Conservation (phyloP, 352 stramenopile genomes). For the Pythium scleroteichum region DNA sequence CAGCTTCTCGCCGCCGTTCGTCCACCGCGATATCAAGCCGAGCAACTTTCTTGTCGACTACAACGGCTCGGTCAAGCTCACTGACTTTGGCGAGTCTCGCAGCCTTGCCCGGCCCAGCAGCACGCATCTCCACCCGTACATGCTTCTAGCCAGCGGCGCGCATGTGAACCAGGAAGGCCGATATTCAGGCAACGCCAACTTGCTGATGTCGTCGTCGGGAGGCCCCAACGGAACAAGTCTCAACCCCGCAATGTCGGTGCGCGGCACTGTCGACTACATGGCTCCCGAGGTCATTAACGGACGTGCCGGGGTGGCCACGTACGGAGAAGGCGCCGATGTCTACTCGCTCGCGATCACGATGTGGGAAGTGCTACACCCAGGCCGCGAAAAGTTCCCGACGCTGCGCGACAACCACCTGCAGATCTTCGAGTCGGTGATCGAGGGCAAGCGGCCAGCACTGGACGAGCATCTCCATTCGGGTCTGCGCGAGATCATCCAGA, state of each 20-base stretch:
- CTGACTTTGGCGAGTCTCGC: constrained; percentile 34
- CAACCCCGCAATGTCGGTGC: constrained; percentile 5
- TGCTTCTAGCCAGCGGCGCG: constrained; percentile 17
- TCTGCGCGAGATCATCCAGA: constrained; percentile 32
- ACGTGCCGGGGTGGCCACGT: constrained; percentile 46
- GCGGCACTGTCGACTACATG: constrained; percentile 80
- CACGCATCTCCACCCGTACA: constrained; percentile 19
- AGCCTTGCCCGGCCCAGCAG: constrained; percentile 13
- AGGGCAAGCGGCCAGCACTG: constrained; percentile 41
- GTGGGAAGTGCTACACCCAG: constrained; percentile 68
- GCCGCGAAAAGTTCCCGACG: constrained; percentile 47
- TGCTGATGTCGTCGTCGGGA: constrained; percentile 1
- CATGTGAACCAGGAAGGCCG: constrained; percentile 12
- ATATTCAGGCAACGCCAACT: constrained; percentile 10
- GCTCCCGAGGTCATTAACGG: constrained; percentile 79
- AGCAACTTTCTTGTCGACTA: constrained; percentile 71
- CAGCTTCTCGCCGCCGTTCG: constrained; percentile 66
- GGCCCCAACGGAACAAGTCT: not conserved
- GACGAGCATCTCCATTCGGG: constrained; percentile 21
- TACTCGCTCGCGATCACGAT: constrained; percentile 79
- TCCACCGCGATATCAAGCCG: constrained; percentile 73
- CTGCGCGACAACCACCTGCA: constrained; percentile 47
- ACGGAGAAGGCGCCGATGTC: constrained; percentile 72
- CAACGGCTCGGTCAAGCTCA: constrained; percentile 30
- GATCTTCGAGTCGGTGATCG: constrained; percentile 46